phyloP scores from a whole-genome alignment of 208 protist species.

The Herpetomonas samuelpessoai region DNA sequence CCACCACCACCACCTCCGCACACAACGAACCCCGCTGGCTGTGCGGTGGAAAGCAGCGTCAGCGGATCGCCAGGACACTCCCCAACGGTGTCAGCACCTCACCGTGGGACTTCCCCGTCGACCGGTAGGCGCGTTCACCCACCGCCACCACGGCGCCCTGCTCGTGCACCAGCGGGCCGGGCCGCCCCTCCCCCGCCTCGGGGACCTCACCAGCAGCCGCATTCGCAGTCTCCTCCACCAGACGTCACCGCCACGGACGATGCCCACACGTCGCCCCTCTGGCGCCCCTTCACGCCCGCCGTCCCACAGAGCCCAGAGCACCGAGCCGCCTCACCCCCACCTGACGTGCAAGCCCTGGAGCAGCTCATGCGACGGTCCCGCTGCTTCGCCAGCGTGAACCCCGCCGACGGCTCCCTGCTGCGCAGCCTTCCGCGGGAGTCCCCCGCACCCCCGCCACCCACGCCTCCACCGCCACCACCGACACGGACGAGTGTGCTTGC shows the following conservation, averaged over 20 bases:
- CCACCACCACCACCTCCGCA: neutral
- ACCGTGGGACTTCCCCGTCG: neutral
- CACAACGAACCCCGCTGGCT: neutral
- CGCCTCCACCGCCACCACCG: too few species aligned
- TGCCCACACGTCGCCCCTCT: neutral
- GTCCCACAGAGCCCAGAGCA: neutral
- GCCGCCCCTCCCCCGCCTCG: neutral
- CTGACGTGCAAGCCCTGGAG: constrained; percentile 13
- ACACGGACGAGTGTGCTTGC: too few species aligned
- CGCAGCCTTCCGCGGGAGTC: constrained; percentile 22
- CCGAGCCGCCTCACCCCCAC: neutral
- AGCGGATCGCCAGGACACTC: neutral
- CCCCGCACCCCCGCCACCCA: too few species aligned
- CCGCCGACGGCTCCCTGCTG: constrained; percentile 29
- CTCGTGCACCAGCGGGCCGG: too few species aligned
- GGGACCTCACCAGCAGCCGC: too few species aligned
- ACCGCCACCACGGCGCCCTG: neutral
- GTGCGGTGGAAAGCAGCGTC: neutral
- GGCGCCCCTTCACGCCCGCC: neutral
- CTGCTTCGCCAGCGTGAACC: constrained; percentile 16
- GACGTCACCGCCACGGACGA: neutral
- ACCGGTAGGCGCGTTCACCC: neutral
- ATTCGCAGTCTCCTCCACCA: neutral
- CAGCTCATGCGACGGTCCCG: constrained; percentile 11
- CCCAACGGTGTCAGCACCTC: neutral